Evolutionary conservation across 805 yeast species (phyloP), one percentile per base, ranked within the genome.

Genomic region (Kodamaea jinghongensis): DNA sequence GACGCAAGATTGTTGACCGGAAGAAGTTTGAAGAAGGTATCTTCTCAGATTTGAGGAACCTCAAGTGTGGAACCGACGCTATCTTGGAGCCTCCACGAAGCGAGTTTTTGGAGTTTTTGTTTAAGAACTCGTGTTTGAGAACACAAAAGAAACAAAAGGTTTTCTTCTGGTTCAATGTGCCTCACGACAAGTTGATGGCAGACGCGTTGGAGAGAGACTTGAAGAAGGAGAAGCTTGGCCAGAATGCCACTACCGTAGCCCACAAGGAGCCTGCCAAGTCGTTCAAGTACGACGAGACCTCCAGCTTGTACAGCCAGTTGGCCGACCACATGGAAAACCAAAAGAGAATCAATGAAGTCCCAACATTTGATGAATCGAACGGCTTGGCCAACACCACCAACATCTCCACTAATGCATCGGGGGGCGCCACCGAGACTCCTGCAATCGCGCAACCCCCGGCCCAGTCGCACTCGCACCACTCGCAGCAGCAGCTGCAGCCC

Each of bases 101-200:
- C 0, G 81, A 80, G 26, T 89, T 91, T 57, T 70, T 91, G 44
- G 85, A 83, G 46, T 89, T 91, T 53, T 67, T 91, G 17, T 88
- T 85, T 63, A 85, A 83, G 55, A 86, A 91, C 58, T 80, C 82
- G 47, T 91, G 98, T 57, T 70, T 91, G 17, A 75, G 96, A 51
- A 91, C 99, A 0, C 97, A 91, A 54, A 91, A 91, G 73, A 91
- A 93, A 55, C 99, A 91, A 59, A 91, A 93, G 56, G 97, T 91
- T 31, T 91, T 91, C 58, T 88, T 84, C 61, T 93, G 98, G 98
- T 89, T 86, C 60, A 84, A 90, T 55, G 97, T 93, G 7, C 93
- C 93, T 16, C 98, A 91, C 61, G 96, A 90, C 56, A 81, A 84
- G 56, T 68, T 91, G 31, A 90, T 93, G 75, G 80, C 88, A 2